A percentile compares a stretch with the other conserved stretches of the same genome.
These are phyloP conservation scores for Adansonia grandidieri DNA, from an alignment of 441 rosid species.

Conservation along the genomic window DNA sequence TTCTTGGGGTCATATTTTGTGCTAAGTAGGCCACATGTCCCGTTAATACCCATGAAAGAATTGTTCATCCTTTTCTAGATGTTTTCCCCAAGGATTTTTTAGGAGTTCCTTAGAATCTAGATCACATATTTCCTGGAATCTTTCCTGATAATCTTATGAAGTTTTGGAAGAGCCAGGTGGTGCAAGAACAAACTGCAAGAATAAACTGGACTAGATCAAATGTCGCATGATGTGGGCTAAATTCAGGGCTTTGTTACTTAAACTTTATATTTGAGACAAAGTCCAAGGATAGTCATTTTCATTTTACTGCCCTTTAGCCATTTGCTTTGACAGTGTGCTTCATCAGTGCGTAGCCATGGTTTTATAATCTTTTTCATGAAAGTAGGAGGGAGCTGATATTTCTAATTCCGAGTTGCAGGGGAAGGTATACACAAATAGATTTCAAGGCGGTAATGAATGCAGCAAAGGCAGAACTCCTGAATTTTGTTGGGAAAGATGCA, in stretches of 20 bases:
- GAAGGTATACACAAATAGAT: conserved; percentile 68
- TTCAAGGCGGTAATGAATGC: conserved; percentile 78
- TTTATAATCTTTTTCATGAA: conserved; percentile 11
- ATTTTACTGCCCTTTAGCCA: conserved; percentile 2
- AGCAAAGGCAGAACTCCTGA: conserved; percentile 77
- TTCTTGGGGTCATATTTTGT: not conserved
- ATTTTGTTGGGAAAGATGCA: conserved; percentile 57
- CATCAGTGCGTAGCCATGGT: not conserved
- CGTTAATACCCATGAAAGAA: not conserved
- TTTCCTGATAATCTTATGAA: not conserved
- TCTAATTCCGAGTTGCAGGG: conserved; percentile 56
- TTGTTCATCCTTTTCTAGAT: not conserved
- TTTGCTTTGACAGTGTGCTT: not conserved
- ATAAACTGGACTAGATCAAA: not conserved
- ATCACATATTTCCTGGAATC: conserved; percentile 11
- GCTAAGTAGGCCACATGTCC: not conserved
- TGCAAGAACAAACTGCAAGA: not conserved
- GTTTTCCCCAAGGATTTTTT: not conserved
- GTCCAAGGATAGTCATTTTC: not conserved
- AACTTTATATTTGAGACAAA: conserved; percentile 1
- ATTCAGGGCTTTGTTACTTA: conserved; percentile 6
- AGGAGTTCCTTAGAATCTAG: not conserved
- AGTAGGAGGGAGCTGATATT: conserved; percentile 14
- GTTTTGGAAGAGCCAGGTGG: conserved; percentile 6
- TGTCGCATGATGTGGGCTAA: not conserved